A percentile compares a stretch with the other conserved stretches of the same genome.
These are phyloP conservation scores for Pueraria montana DNA, from an alignment of 306 rosid species.

Conservation along the genomic window DNA sequence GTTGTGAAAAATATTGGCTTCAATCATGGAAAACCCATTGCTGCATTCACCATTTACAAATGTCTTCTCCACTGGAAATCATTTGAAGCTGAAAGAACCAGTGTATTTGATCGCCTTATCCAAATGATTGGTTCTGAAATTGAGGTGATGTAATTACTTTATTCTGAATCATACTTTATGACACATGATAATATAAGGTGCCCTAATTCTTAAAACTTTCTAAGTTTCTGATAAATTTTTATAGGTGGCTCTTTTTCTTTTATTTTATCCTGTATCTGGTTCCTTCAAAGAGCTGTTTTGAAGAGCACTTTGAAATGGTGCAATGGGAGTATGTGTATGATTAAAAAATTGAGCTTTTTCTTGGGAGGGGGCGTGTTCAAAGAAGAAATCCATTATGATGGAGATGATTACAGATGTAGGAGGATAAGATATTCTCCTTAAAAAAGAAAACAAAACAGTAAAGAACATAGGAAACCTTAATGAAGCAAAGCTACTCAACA, in stretches of 20 bases:
- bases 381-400: no score
- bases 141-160: constrained; percentile 63
- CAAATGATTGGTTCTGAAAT: constrained; percentile 92
- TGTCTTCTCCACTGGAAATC: constrained; percentile 94
- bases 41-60: constrained; percentile 84
- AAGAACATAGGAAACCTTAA: background rate
- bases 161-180: constrained; percentile 14
- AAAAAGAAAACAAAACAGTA: background rate
- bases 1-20: constrained; percentile 80
- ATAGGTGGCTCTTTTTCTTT: background rate
- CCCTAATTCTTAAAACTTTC: background rate
- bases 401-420: no score
- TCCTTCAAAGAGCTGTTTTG: background rate
- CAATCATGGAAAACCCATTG: constrained; percentile 82
- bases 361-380: no score
- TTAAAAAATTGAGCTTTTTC: background rate
- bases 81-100: constrained; percentile 91
- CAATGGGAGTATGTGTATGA: background rate
- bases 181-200: background rate
- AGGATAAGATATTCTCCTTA: no score
- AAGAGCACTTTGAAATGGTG: background rate
- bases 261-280: background rate
- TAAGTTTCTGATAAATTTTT: background rate
- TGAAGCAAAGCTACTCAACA: background rate
- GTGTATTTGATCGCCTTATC: constrained; percentile 91